Conservation (phyloP, 2,329 filamentous ascomycete genomes). For the Penicillium sp. region DNA sequence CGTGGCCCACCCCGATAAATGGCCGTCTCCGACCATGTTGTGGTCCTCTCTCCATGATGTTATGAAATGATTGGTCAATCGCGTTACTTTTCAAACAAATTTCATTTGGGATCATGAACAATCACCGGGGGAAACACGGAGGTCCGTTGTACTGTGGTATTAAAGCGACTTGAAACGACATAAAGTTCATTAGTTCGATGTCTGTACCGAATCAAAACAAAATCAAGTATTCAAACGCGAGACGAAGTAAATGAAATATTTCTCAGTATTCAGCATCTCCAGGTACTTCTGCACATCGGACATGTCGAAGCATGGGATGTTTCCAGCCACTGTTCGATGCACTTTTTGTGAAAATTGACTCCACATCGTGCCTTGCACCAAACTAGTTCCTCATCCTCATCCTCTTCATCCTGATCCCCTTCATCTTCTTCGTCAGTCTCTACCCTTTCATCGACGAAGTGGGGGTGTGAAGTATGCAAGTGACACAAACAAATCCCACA, state of each 20-base stretch:
- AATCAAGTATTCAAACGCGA: too few relatives aligned
- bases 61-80: too few relatives aligned
- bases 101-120: background rate
- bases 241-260: background rate
- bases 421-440: background rate
- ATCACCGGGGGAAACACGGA: background rate
- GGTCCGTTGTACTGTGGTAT: background rate
- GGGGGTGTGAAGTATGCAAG: background rate
- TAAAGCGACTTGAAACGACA: background rate
- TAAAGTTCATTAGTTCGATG: background rate
- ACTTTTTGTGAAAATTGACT: constrained; percentile 21
- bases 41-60: too few relatives aligned
- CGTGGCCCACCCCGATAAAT: background rate
- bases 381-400: constrained; percentile 2
- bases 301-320: constrained; percentile 7
- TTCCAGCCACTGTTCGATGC: constrained; percentile 20
- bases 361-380: constrained; percentile 24
- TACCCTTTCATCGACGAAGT: too few relatives aligned
- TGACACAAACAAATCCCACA: constrained; percentile 12
- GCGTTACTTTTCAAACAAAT: background rate
- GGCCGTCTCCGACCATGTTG: background rate
- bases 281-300: constrained; percentile 16
- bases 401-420: background rate
- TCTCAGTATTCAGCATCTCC: background rate
- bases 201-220: background rate